A percentile compares a stretch with the other conserved stretches of the same genome.
phyloP scores from a whole-genome alignment of 306 rosid species.

The Dryas alaskensis region DNA sequence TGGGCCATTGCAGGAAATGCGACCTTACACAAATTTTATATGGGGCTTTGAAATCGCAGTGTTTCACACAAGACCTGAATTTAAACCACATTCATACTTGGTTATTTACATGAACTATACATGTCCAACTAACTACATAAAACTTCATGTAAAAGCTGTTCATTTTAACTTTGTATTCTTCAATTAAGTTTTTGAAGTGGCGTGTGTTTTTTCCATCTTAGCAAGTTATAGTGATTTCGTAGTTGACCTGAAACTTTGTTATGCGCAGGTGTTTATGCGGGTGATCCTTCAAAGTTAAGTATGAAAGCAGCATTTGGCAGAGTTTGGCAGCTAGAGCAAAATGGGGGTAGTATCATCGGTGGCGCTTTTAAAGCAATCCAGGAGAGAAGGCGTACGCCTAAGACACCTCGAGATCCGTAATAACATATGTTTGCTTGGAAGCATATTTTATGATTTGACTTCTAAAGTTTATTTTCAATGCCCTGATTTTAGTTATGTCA shows the following conservation, averaged over 20 bases:
- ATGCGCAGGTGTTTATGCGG: slow-evolving; percentile 86
- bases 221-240: slow-evolving; percentile 11
- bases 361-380: slow-evolving; percentile 94
- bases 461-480: slow-evolving; percentile 20
- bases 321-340: slow-evolving; percentile 93
- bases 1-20: background rate
- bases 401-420: slow-evolving; percentile 86
- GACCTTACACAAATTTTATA: background rate
- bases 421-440: slow-evolving; percentile 25
- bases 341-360: slow-evolving; percentile 91
- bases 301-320: slow-evolving; percentile 99
- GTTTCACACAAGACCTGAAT: background rate
- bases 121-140: background rate
- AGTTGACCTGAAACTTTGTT: slow-evolving; percentile 21
- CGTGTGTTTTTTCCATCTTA: background rate
- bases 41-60: background rate
- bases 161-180: slow-evolving; percentile 11
- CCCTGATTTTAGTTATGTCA: slow-evolving; percentile 39
- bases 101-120: background rate
- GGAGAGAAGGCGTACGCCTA: slow-evolving; percentile 60
- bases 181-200: background rate
- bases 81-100: background rate
- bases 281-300: slow-evolving; percentile 94
- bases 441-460: slow-evolving; percentile 22
- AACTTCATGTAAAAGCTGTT: background rate